phyloP scores from a whole-genome alignment of 371 early-diverging fungal species.

The Zychaea mexicana region DNA sequence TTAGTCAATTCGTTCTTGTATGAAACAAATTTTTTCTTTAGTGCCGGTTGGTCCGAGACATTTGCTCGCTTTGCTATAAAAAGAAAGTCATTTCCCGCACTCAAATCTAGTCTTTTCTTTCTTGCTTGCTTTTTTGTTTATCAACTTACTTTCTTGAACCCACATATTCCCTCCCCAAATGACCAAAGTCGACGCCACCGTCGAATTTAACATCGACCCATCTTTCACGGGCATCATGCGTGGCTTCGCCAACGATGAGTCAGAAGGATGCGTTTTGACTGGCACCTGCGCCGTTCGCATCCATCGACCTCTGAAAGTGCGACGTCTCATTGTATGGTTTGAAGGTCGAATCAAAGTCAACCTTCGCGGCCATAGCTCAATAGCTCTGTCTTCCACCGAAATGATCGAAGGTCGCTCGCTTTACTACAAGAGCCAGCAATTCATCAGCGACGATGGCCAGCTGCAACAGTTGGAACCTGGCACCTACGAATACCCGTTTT shows the following conservation, averaged over 20 bases:
- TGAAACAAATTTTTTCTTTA: slow-evolving; percentile 5
- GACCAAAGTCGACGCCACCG: slow-evolving; percentile 41
- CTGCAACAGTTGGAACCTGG: slow-evolving; percentile 35
- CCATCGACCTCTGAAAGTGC: slow-evolving; percentile 40
- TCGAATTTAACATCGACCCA: slow-evolving; percentile 36
- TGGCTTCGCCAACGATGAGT: slow-evolving; percentile 47
- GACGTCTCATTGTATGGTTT: slow-evolving; percentile 41
- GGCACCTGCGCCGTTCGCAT: slow-evolving; percentile 39
- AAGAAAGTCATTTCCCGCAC: not conserved
- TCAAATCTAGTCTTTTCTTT: not conserved
- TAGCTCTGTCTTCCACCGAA: slow-evolving; percentile 34
- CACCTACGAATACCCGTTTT: slow-evolving; percentile 37
- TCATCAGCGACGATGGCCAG: slow-evolving; percentile 38
- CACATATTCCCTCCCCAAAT: not conserved
- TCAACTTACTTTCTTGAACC: not conserved
- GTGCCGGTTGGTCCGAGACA: slow-evolving; percentile 12
- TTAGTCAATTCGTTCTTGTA: no score
- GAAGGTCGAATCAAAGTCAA: slow-evolving; percentile 50
- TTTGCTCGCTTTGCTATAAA: not conserved
- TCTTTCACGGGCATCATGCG: slow-evolving; percentile 47
- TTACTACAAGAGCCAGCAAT: slow-evolving; percentile 30
- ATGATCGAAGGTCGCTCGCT: slow-evolving; percentile 36
- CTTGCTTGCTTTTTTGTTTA: not conserved
- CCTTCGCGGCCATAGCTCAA: slow-evolving; percentile 22
- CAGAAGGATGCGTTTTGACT: slow-evolving; percentile 46